phyloP scores from a whole-genome alignment of 106 monocot species.

The Allium sativum region DNA sequence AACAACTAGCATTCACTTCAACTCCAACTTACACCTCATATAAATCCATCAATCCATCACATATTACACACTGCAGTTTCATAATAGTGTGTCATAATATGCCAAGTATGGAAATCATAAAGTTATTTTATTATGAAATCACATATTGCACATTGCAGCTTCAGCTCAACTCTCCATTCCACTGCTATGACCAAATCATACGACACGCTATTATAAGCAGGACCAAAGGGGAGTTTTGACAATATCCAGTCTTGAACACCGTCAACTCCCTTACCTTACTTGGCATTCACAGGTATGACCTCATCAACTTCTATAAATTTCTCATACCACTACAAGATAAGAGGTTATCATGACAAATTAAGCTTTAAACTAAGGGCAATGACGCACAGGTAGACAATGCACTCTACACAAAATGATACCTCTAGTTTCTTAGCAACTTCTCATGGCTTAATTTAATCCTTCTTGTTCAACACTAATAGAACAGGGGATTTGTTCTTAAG shows the following conservation, averaged over 20 bases:
- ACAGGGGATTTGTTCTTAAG: slow-evolving; percentile 49
- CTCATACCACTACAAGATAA: slow-evolving; percentile 74
- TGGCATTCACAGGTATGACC: slow-evolving; percentile 95
- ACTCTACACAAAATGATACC: slow-evolving; percentile 26
- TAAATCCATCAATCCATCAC: too few relatives aligned
- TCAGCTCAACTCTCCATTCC: not conserved
- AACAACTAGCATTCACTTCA: too few relatives aligned
- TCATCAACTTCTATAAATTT: slow-evolving; percentile 82
- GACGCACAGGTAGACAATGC: not conserved
- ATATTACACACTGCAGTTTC: too few relatives aligned
- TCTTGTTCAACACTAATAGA: slow-evolving; percentile 87
- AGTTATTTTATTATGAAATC: too few relatives aligned
- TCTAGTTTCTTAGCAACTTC: slow-evolving; percentile 82
- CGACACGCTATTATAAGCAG: slow-evolving; percentile 91
- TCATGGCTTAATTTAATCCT: slow-evolving; percentile 92
- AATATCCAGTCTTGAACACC: slow-evolving; percentile 93
- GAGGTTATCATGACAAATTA: not conserved
- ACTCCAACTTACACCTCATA: too few relatives aligned
- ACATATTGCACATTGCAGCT: too few relatives aligned
- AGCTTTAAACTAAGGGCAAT: too few relatives aligned
- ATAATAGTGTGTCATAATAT: too few relatives aligned
- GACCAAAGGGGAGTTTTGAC: slow-evolving; percentile 81
- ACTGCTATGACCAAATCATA: slow-evolving; percentile 34
- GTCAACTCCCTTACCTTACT: slow-evolving; percentile 81
- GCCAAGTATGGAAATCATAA: too few relatives aligned